Conservation (phyloP, 345 rosid species). For the Moringa oleifera region DNA sequence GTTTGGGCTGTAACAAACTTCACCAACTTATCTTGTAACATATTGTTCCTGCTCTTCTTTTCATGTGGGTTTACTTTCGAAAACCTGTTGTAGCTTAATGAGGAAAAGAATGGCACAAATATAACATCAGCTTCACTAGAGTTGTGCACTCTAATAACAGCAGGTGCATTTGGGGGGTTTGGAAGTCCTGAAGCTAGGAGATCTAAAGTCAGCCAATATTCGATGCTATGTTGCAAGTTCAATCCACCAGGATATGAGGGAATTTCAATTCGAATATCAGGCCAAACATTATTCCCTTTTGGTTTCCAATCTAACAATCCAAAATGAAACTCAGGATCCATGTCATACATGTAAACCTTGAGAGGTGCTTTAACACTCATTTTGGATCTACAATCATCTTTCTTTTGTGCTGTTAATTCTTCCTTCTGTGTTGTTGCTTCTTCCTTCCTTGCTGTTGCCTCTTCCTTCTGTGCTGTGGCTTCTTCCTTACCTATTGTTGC, state of each 20-base stretch:
- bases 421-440: background rate
- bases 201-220: slow-evolving; percentile 90
- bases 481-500: too few species aligned
- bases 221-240: slow-evolving; percentile 93
- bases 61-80: slow-evolving; percentile 57
- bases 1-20: slow-evolving; percentile 42
- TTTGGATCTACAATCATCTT: slow-evolving; percentile 10
- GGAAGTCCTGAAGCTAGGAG: slow-evolving; percentile 70
- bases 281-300: slow-evolving; percentile 60
- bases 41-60: slow-evolving; percentile 55
- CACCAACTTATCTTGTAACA: slow-evolving; percentile 67
- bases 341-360: slow-evolving; percentile 85
- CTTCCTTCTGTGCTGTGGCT: background rate
- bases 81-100: slow-evolving; percentile 68
- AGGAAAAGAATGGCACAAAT: slow-evolving; percentile 89
- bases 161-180: slow-evolving; percentile 34
- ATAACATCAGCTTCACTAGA: slow-evolving; percentile 80
- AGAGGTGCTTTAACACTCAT: slow-evolving; percentile 28
- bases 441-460: too few species aligned
- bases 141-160: slow-evolving; percentile 69
- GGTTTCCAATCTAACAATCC: slow-evolving; percentile 73
- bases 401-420: slow-evolving; percentile 4
- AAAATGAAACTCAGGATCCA: slow-evolving; percentile 84
- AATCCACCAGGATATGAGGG: slow-evolving; percentile 86
- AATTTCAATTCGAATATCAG: slow-evolving; percentile 48